Evolutionary conservation across 371 early-diverging fungal genomes (phyloP).

Genomic region (Mortierella sp.): DNA sequence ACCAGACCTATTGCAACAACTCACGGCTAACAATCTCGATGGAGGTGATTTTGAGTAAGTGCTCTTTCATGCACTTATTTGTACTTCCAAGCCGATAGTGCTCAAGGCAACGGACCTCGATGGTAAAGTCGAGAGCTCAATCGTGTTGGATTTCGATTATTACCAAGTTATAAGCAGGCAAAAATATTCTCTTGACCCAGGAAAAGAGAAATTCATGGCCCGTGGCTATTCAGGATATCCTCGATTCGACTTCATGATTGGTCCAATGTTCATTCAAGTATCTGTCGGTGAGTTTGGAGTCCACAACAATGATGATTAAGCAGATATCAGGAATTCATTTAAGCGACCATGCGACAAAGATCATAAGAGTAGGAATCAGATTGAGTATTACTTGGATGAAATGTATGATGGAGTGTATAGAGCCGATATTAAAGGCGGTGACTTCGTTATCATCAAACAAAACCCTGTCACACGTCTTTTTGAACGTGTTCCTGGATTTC

Average conservation of each 20-base stretch:
- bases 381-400: slow-evolving; percentile 40
- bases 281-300: slow-evolving; percentile 35
- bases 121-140: slow-evolving; percentile 1
- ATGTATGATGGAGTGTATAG: slow-evolving; percentile 37
- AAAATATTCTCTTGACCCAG: slow-evolving; percentile 29
- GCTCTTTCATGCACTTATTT: slow-evolving; percentile 23
- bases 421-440: slow-evolving; percentile 18
- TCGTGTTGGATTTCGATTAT: slow-evolving; percentile 23
- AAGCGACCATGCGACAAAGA: neutral
- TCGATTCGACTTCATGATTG: slow-evolving; percentile 47
- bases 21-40: slow-evolving; percentile 1
- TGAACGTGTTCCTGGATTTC: slow-evolving; percentile 33
- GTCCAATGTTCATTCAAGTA: slow-evolving; percentile 43
- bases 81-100: slow-evolving; percentile 24
- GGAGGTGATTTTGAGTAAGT: slow-evolving; percentile 22
- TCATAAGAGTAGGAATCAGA: slow-evolving; percentile 37
- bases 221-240: slow-evolving; percentile 37
- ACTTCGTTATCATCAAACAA: slow-evolving; percentile 31
- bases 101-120: slow-evolving; percentile 38
- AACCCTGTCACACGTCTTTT: neutral
- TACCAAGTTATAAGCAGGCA: slow-evolving; percentile 5
- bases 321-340: slow-evolving; percentile 17
- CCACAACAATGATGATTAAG: slow-evolving; percentile 26
- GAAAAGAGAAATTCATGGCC: slow-evolving; percentile 15
- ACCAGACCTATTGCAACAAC: slow-evolving; percentile 8